Base-by-base conservation (phyloP, 2,329 filamentous ascomycete species). In the Trichoderma semiorbis region DNA sequence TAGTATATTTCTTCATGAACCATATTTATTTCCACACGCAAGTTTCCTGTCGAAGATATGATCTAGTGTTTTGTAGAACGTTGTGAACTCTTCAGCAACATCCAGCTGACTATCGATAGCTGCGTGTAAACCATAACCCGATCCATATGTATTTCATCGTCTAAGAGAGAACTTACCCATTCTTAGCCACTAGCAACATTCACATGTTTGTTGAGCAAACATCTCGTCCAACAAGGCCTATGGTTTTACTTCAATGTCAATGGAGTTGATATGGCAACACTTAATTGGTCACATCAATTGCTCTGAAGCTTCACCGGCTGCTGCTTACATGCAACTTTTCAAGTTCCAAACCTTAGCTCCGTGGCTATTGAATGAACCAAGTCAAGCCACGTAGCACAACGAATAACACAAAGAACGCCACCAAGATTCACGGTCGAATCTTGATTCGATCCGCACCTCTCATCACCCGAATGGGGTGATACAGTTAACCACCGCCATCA, bases 341-440 rank as follows among this genome's bases (percentile, higher is more conserved):
- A 47, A n/a, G 3, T 11, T 36, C 28, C 7, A 18, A 32, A n/a
- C n/a, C 21, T 71, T 68, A 50, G 63, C 53, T 58, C 24, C 14
- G 21, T 18, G 34, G 36, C 63, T 60, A 66, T 60, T 26, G 36
- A 71, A 65, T 36, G 36, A 53, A 21, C 30, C 16, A 16, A 21
- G 8, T n/a, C 39, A 36, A 34, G 66, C 57, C 57, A 62, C 66
- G 57, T 53, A 69, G 57, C n/a, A 62, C 66, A 53, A 62, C 28
- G 21, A 50, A 61, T 34, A 36, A n/a, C 66, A 62, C 57, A 36
- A 34, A 7, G n/a, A 16, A 26, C 21, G 43, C 28, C 66, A 62
- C 57, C 16, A 16, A 39, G 24, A 28, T 53, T 36, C 43, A 32
- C 16, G 39, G 28, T 39, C 34, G 57, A 36, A 34, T 61, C 39